These are phyloP conservation scores for Cephaloascus albidus DNA, from an alignment of 805 yeast genomes.

Conservation along the genomic window DNA sequence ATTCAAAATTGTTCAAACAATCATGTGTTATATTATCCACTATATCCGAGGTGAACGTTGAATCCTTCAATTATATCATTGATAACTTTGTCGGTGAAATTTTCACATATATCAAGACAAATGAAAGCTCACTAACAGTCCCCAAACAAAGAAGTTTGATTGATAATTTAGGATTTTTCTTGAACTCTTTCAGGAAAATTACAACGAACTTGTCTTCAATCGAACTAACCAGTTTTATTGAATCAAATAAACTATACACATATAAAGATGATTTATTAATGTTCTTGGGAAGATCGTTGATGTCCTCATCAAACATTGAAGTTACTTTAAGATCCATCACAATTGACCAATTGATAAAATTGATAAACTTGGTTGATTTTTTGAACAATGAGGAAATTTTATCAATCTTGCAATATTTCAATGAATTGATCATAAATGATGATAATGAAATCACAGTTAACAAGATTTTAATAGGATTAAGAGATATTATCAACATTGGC, in stretches of 20 bases:
- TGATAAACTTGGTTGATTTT: slow-evolving; percentile 40
- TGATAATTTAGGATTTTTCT: slow-evolving; percentile 49
- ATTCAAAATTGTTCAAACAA: slow-evolving; percentile 49
- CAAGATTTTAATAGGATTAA: slow-evolving; percentile 48
- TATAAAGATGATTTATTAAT: slow-evolving; percentile 63
- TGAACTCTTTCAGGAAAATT: slow-evolving; percentile 39
- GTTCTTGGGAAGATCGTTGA: slow-evolving; percentile 58
- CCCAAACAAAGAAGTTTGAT: slow-evolving; percentile 52
- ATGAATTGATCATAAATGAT: slow-evolving; percentile 49
- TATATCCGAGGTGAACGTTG: slow-evolving; percentile 36
- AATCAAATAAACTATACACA: slow-evolving; percentile 25
- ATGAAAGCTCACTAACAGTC: slow-evolving; percentile 25
- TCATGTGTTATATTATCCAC: slow-evolving; percentile 52
- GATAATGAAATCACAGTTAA: slow-evolving; percentile 40
- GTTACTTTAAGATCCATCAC: slow-evolving; percentile 61
- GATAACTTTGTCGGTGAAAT: slow-evolving; percentile 34
- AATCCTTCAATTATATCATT: slow-evolving; percentile 40
- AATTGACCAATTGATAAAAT: slow-evolving; percentile 50
- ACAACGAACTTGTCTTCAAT: slow-evolving; percentile 19
- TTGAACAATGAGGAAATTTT: slow-evolving; percentile 47
- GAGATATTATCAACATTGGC: slow-evolving; percentile 25
- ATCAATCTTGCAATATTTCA: slow-evolving; percentile 54
- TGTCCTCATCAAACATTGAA: slow-evolving; percentile 59
- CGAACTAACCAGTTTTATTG: slow-evolving; percentile 3
- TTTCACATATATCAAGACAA: slow-evolving; percentile 21